These are phyloP conservation scores for Metschnikowia chrysomelidarum DNA, from an alignment of 805 yeast genomes.

Conservation along the genomic window DNA sequence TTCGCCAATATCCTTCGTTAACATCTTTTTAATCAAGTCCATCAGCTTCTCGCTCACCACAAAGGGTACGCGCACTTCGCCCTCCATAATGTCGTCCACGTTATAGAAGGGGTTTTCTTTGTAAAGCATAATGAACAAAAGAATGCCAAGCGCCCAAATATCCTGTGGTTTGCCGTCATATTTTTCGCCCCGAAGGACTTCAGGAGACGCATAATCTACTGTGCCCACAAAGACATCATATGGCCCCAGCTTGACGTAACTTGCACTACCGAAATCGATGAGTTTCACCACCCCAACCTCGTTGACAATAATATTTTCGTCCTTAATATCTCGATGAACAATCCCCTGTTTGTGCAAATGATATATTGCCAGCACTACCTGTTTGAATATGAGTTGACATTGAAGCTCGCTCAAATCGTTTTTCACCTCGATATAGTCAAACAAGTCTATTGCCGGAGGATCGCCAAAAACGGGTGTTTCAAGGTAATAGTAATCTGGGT, in stretches of 20 bases:
- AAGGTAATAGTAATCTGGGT: constrained; percentile 81
- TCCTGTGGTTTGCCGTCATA: constrained; percentile 95
- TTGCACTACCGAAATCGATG: constrained; percentile 95
- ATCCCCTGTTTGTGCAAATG: constrained; percentile 85
- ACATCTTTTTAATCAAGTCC: constrained; percentile 58
- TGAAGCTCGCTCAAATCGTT: constrained; percentile 78
- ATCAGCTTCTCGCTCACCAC: constrained; percentile 62
- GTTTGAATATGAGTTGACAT: constrained; percentile 74
- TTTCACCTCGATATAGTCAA: constrained; percentile 86
- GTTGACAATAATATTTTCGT: constrained; percentile 89
- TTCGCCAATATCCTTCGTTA: constrained; percentile 61
- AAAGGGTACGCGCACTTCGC: constrained; percentile 71
- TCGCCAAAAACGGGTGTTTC: constrained; percentile 90
- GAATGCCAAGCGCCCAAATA: constrained; percentile 94
- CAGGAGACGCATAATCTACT: constrained; percentile 96
- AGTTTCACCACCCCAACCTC: constrained; percentile 75
- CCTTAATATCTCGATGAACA: constrained; percentile 93
- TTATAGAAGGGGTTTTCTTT: constrained; percentile 95
- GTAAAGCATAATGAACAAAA: constrained; percentile 84
- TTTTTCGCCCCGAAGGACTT: constrained; percentile 82
- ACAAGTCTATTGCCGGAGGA: constrained; percentile 89
- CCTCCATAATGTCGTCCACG: constrained; percentile 94
- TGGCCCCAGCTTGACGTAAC: constrained; percentile 86
- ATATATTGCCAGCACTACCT: constrained; percentile 71
- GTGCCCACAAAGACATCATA: constrained; percentile 98